Base-by-base conservation (phyloP, 306 rosid species). In the Cercis canadensis region DNA sequence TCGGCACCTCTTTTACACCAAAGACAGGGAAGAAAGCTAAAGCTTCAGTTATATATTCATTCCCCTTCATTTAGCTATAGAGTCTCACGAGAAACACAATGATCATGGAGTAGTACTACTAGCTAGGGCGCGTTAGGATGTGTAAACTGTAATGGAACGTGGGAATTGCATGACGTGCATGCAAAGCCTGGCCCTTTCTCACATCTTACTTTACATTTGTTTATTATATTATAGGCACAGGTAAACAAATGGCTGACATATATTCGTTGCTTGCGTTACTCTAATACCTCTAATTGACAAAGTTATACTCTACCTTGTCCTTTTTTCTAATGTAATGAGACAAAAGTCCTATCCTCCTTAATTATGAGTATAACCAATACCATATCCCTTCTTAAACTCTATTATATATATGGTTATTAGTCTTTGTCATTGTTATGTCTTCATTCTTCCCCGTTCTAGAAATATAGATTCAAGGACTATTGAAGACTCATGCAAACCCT, bases 251-350 rank as follows among this genome's bases (percentile, higher is more conserved):
- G 57, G 47, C 33, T 70, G 84, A 79, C 80, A 89, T 87, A 81
- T 78, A 94, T 94, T 94, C 97, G 81, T 94, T 94, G 86, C 97
- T 90, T 94, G 96, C 60, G 79, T 47, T 53, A 62, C 82, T 81
- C 77, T 59, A 67, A 72, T 82, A 81, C 82, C 83, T 80, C 79
- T 73, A 33, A 57, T 75, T 77, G 80, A 70, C 75, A 85, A 82
- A 75, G 84, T 75, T 66, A 46, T 72, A 43, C 62, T 78, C 44
- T 73, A 59, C 72, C 72, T 72, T 80, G 66, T 57, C 70, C 78
- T 60, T 82, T 68, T 79, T 62, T 5, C 47, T 39, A 19, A 19
- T 66, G 33, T 4, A 87, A 81, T 78, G 85, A 86, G 90, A 89
- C 97, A 94, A 83, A 87, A 86, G 92, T 78, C 72, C 40, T 64